These are phyloP conservation scores for Penicillium odoratum DNA, from an alignment of 495 filamentous ascomycete species.

Conservation along the genomic window DNA sequence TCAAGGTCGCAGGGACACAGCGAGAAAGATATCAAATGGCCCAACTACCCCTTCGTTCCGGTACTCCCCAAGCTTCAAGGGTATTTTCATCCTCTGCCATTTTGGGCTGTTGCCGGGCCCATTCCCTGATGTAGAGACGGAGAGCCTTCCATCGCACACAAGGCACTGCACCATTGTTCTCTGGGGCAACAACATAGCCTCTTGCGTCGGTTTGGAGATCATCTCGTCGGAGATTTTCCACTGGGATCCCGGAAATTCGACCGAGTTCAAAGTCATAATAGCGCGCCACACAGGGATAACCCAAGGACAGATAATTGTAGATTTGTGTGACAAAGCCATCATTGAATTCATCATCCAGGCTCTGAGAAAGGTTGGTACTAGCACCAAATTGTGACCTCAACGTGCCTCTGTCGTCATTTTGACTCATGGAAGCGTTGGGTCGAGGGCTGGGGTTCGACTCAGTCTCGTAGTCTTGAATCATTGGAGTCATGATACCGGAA, in stretches of 20 bases:
- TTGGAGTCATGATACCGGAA: conserved; percentile 31
- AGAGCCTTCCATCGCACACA: conserved; percentile 80
- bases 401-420: not conserved
- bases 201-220: conserved; percentile 63
- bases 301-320: conserved; percentile 91
- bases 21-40: conserved; percentile 52
- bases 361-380: not conserved
- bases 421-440: not conserved
- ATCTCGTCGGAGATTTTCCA: conserved; percentile 67
- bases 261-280: conserved; percentile 80
- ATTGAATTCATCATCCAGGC: conserved; percentile 61
- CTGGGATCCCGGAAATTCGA: conserved; percentile 67
- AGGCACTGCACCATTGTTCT: conserved; percentile 37
- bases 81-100: conserved; percentile 53
- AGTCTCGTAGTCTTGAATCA: conserved; percentile 16
- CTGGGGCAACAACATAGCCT: conserved; percentile 63
- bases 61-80: conserved; percentile 67
- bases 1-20: not conserved
- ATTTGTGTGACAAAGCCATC: conserved; percentile 91
- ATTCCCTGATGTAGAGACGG: conserved; percentile 77
- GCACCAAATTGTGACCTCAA: not conserved
- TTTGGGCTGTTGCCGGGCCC: conserved; percentile 75
- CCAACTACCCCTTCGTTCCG: conserved; percentile 79
- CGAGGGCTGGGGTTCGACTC: conserved; percentile 35
- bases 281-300: conserved; percentile 80